Base-by-base conservation (phyloP, 129 eudicot species). In the Erigeron canadensis region DNA sequence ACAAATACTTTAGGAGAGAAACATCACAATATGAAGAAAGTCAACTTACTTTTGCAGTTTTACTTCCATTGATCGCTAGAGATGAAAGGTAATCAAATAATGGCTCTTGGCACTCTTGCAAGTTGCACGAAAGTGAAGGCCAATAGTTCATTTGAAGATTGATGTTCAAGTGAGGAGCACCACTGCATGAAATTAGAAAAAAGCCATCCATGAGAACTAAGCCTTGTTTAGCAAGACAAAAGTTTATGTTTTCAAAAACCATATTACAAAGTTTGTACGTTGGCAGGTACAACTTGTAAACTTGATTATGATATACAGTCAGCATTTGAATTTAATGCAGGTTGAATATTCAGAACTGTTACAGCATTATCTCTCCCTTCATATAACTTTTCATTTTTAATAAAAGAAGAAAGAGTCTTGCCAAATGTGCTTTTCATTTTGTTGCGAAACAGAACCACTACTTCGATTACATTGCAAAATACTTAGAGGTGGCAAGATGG, bases 111-210 rank as follows among this genome's bases (percentile, higher is more conserved):
- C 89, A 86, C 80, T 91, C 98, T 12, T 72, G 81, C 43, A 91
- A 91, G 81, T 91, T 91, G 91, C 96, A 86, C 69, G 96, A 77
- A 51, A 91, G 98, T 38, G 98, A 77, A 70, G 89, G 96, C 98
- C 98, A 91, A 65, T 88, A 91, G 82, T 91, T 91, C 98, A 91
- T 91, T 74, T 91, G 94, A 75, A 91, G 98, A 81, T 91, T 91
- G 78, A 91, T 85, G 78, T 91, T 91, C 79, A 85, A 71, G 81
- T 91, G 98, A 64, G 89, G 98, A 83, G 98, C 91, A 81, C 94
- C 86, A 53, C 96, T 89, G 84, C 58, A 75, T 53, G 58, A 47
- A 23, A 63, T 55, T 12, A 18, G 56, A 65, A n/a, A 71, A 54
- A 76, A 12, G 44, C 69, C 47, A 34, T 47, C 51, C 7, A 62